Evolutionary conservation across 2,329 filamentous ascomycete species (phyloP), one percentile per base, ranked within the genome.

Genomic region (Xylaria sp.): DNA sequence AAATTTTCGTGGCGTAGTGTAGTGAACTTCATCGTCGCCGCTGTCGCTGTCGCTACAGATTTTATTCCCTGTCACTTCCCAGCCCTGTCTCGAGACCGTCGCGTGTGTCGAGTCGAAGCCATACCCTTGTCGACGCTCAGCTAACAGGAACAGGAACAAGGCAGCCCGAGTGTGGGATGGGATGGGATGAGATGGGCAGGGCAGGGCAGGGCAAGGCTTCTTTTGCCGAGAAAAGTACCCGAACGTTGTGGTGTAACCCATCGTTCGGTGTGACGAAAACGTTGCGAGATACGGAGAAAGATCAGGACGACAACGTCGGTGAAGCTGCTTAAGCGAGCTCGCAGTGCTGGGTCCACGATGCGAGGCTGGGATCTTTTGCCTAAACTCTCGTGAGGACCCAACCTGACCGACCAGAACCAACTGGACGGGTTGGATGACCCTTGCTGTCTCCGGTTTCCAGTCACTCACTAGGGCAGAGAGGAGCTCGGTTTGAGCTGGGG

Each of bases 1-100:
- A 65, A 64, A 65, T 57, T 62, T 67, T 60, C 57, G 58, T 65
- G 61, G 58, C 59, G 61, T 35, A 38, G 35, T 9, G 28, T 31
- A 31, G 28, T 31, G 28, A 31, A 31, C 4, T 4, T 5, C 5
- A 31, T 9, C 9, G 5, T 31, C 28, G 28, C 28, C 28, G 28
- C 28, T 31, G 28, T 31, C 28, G 28, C 28, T 31, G 28, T 9
- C 28, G 28, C 28, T 31, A 31, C 28, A 5, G 9, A 31, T 31
- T 4, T 31, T 31, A 54, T 37, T 17, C 28, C 25, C 7, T 37
- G 8, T n/a, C 45, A 55, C 37, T 33, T 4, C 11, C 53, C 37
- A 21, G 51, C 25, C 43, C 55, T 56, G 6, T 23, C 56, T 64
- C 25, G 38, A 54, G 57, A n/a, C 57, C 45, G 54, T 4, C 14